phyloP scores from a whole-genome alignment of 371 early-diverging fungal species.

The Haplosporangium sp. region DNA sequence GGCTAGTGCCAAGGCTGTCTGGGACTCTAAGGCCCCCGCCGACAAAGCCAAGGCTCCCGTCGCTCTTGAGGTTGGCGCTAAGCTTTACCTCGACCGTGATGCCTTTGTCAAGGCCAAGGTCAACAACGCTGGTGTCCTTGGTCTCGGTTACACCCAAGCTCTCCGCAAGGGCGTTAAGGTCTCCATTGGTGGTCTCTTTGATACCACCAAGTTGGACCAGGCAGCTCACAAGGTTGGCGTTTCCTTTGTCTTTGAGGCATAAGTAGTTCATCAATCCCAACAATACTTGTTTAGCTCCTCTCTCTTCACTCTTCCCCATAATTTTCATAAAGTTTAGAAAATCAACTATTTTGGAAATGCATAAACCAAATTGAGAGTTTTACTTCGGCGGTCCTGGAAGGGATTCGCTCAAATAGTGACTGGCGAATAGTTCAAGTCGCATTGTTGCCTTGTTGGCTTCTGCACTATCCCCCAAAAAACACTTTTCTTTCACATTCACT shows the following conservation, averaged over 20 bases:
- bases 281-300: neutral
- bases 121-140: constrained; percentile 93
- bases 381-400: neutral
- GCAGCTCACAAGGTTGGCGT: constrained; percentile 97
- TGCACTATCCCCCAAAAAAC: neutral
- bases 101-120: constrained; percentile 97
- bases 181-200: constrained; percentile 91
- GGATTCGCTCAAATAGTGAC: constrained; percentile 2
- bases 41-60: constrained; percentile 66
- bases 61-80: constrained; percentile 95
- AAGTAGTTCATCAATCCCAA: constrained; percentile 40
- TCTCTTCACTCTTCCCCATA: constrained; percentile 8
- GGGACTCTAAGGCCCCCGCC: constrained; percentile 77
- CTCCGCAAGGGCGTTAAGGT: constrained; percentile 96
- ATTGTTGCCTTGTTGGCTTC: neutral
- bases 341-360: neutral
- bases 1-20: constrained; percentile 94
- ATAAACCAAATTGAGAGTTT: neutral
- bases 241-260: constrained; percentile 88
- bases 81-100: constrained; percentile 88
- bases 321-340: constrained; percentile 4
- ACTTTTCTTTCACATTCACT: neutral
- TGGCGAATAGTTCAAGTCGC: neutral
- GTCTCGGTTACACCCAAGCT: constrained; percentile 93
- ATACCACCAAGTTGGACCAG: constrained; percentile 91